Evolutionary conservation across 345 rosid species (phyloP).

Genomic region (Gossypium anomalum): DNA sequence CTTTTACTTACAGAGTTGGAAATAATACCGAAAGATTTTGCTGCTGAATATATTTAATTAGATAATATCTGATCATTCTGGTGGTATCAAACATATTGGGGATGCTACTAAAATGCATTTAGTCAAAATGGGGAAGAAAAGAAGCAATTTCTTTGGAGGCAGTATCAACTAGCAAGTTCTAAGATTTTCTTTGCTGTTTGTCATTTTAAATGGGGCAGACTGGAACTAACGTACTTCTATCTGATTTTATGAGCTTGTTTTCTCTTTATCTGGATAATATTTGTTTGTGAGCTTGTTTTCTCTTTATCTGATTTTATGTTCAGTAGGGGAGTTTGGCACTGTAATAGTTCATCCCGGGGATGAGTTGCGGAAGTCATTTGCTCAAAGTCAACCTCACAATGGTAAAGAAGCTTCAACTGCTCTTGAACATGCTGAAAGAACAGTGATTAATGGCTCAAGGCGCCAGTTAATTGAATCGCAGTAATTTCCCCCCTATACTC

Average conservation of each 20-base stretch:
- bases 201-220: not conserved
- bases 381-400: slow-evolving; percentile 28
- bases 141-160: no score
- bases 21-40: not conserved
- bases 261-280: not conserved
- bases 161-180: no score
- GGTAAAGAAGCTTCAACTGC: slow-evolving; percentile 33
- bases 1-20: not conserved
- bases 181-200: not conserved
- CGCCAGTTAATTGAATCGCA: slow-evolving; percentile 32
- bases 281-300: not conserved
- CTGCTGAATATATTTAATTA: not conserved
- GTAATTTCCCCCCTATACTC: slow-evolving; percentile 25
- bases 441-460: slow-evolving; percentile 33
- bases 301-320: slow-evolving; percentile 7
- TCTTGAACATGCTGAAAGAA: slow-evolving; percentile 27
- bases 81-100: not conserved
- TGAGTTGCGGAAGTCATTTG: slow-evolving; percentile 32
- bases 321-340: slow-evolving; percentile 79
- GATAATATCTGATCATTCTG: not conserved
- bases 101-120: not conserved
- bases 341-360: slow-evolving; percentile 65
- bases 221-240: not conserved
- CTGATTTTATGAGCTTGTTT: slow-evolving; percentile 1
- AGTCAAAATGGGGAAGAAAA: no score